phyloP scores from a whole-genome alignment of 192 early-diverging fungal genomes.

The Coemansia brasiliensis region DNA sequence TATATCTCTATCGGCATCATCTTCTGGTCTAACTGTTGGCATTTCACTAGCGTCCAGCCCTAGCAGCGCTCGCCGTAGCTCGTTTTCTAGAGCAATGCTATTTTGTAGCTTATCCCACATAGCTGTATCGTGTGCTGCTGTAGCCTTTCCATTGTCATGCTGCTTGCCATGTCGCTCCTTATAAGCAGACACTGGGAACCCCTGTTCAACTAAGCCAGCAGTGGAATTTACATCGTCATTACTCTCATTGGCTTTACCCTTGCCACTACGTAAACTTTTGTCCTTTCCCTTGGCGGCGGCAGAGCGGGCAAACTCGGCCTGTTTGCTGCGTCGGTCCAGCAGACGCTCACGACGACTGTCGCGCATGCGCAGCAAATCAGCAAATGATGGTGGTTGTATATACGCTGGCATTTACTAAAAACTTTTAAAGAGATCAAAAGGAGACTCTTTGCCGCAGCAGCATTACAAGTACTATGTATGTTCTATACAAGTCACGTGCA shows the following conservation, averaged over 20 bases:
- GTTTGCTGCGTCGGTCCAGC: constrained; percentile 36
- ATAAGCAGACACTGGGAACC: not conserved
- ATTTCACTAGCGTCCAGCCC: not conserved
- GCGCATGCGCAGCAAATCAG: constrained; percentile 44
- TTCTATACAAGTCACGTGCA: constrained; percentile 7
- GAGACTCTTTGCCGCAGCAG: not conserved
- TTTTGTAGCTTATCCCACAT: constrained; percentile 21
- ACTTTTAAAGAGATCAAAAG: not conserved
- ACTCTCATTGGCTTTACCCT: constrained; percentile 26
- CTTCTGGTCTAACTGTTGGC: not conserved
- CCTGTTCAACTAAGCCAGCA: not conserved
- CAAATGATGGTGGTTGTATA: constrained; percentile 29
- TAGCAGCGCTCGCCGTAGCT: constrained; percentile 19
- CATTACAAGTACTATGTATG: not conserved
- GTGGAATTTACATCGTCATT: not conserved
- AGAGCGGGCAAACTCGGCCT: not conserved
- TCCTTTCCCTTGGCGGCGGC: constrained; percentile 13
- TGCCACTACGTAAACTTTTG: no score
- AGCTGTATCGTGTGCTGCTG: not conserved
- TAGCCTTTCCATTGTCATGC: not conserved
- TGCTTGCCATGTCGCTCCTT: not conserved
- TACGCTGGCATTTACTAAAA: constrained; percentile 2
- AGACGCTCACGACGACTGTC: constrained; percentile 45
- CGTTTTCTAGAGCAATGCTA: constrained; percentile 29
- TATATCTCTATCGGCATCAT: not conserved